Evolutionary conservation across 371 early-diverging fungal species (phyloP).

Genomic region (Mucor piriformis): DNA sequence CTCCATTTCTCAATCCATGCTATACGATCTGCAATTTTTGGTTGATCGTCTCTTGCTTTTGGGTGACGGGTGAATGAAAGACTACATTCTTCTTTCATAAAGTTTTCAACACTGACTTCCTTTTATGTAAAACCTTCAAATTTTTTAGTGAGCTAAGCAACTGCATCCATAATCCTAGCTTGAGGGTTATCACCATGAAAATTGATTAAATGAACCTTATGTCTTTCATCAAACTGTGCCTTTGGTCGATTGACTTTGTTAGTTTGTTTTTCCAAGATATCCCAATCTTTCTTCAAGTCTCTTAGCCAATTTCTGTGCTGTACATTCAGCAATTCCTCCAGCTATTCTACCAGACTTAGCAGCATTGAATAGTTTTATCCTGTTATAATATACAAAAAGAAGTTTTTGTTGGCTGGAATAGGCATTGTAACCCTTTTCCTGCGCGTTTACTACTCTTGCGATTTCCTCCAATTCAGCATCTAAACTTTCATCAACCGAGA

Average conservation of each 20-base stretch:
- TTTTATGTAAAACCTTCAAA: too few relatives aligned
- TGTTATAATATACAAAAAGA: slow-evolving; percentile 17
- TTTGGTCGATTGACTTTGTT: slow-evolving; percentile 12
- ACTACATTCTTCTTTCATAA: not conserved
- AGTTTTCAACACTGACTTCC: too few relatives aligned
- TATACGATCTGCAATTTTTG: slow-evolving; percentile 2
- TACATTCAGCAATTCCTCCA: slow-evolving; percentile 12
- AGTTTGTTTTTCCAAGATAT: too few relatives aligned
- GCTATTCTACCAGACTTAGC: slow-evolving; percentile 8
- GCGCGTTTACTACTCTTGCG: slow-evolving; percentile 2
- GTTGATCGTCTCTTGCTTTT: slow-evolving; percentile 8
- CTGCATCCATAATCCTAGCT: slow-evolving; percentile 12
- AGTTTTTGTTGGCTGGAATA: slow-evolving; percentile 20
- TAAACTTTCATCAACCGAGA: slow-evolving; percentile 3
- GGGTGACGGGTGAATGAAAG: slow-evolving; percentile 22
- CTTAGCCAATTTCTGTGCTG: slow-evolving; percentile 16
- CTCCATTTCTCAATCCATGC: slow-evolving; percentile 5
- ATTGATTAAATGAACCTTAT: slow-evolving; percentile 9
- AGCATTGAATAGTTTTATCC: slow-evolving; percentile 11
- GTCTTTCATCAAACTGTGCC: slow-evolving; percentile 12
- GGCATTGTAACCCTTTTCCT: slow-evolving; percentile 5
- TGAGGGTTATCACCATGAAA: slow-evolving; percentile 13
- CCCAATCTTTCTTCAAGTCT: slow-evolving; percentile 9
- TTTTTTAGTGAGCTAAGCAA: not conserved
- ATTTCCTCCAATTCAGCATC: slow-evolving; percentile 18